Evolutionary conservation across 208 protist genomes (phyloP), one percentile per base, ranked within the genome.

Genomic region (Acanthamoeba healyi): DNA sequence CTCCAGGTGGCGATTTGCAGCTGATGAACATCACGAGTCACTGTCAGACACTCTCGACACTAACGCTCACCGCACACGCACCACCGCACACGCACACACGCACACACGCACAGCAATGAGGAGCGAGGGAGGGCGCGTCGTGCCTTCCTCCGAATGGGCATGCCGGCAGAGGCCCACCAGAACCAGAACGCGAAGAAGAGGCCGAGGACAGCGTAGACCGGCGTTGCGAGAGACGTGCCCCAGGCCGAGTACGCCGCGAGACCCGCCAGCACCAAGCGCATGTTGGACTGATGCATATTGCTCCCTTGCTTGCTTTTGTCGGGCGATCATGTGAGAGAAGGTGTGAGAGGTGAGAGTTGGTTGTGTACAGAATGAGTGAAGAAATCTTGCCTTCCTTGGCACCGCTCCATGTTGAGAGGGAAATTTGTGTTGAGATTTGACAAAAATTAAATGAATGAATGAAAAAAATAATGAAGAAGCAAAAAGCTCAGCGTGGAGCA

Each of bases 131-230:
- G 63, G 7, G 63, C n/a, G 7, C 9, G 19, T 9, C 29, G 10
- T 72, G 29, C 70, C 79, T 87, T 87, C 24, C 79, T 26, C 19
- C 79, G 79, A 6, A 40, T 5, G 42, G 19, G 12, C 79, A 87
- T 87, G 79, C 79, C 79, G 79, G 26, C 10, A 4, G 79, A 87
- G 44, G 79, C 79, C 79, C 79, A 87, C 79, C 79, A 87, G 79
- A 58, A 51, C 79, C 79, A 87, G 49, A 87, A 14, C 15, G 49
- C 15, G 79, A 87, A 40, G 44, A 87, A 58, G 46, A 54, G 14
- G 26, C 9, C 49, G 29, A 87, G 19, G 29, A 34, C 17, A 15
- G 10, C 17, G 32, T 87, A 63, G 44, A 87, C 79, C 24, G 58
- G 12, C 3, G 79, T 12, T 10, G 79, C 79, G 22, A 24, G 26